phyloP scores from a whole-genome alignment of 306 rosid species.

The Citrullus colocynthis region DNA sequence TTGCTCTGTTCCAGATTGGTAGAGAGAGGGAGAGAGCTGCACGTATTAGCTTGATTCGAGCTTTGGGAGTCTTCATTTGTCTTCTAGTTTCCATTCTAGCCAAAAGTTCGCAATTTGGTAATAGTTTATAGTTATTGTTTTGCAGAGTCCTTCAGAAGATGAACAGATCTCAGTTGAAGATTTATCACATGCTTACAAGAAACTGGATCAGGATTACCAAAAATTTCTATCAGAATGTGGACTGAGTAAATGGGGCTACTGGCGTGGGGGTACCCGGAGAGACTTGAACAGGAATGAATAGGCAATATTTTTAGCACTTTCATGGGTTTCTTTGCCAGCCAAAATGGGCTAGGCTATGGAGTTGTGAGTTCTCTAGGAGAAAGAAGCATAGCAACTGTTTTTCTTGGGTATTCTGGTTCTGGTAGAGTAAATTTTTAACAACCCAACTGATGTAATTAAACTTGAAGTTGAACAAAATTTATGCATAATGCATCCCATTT shows the following conservation, averaged over 20 bases:
- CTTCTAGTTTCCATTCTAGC: not conserved
- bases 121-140: not conserved
- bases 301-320: not conserved
- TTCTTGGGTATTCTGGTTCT: not conserved
- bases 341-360: not conserved
- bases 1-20: not conserved
- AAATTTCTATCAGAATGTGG: constrained; percentile 26
- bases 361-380: not conserved
- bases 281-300: constrained; percentile 2
- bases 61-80: not conserved
- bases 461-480: not conserved
- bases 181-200: constrained; percentile 11
- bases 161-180: constrained; percentile 15
- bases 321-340: not conserved
- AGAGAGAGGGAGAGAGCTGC: not conserved
- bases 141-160: constrained; percentile 19
- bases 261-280: constrained; percentile 23
- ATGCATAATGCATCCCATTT: not conserved
- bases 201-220: constrained; percentile 24
- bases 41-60: not conserved
- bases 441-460: not conserved
- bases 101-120: not conserved
- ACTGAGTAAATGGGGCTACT: constrained; percentile 19
- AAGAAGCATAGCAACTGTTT: not conserved
- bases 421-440: not conserved